Evolutionary conservation across 768 basidiomycete species (phyloP), one percentile per base, ranked within the genome.

Genomic region (Tubosaeta brunneosetosa): DNA sequence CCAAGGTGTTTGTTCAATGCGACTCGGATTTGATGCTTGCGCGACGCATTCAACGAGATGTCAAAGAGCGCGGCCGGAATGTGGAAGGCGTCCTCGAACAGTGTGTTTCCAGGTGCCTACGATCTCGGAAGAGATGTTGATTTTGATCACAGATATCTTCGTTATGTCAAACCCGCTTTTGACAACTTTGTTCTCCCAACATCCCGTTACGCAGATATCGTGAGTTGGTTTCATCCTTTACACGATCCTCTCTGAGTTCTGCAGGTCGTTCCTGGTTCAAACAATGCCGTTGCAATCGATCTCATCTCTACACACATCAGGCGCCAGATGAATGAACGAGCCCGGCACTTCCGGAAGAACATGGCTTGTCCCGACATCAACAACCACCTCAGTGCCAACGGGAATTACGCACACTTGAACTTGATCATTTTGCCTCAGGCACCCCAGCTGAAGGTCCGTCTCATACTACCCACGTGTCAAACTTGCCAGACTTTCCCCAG

Each of bases 21-120:
- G 94, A 98, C 66, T 87, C 94, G 8, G 97, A 99, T 67, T 73
- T 98, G 19, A 99, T 99, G 97, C 85, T 99, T 44, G 92, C 95
- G 1, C 83, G 97, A 52, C 83, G 97, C 36, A 87, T 99, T 49
- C 77, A 82, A 56, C 78, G 97, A 50, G 97, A 98, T 62, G 81
- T 91, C 16, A 80, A 83, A 61, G 94, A 99, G 67, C 81, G 97
- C 42, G 91, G 91, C 0, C 75, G 97, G 49, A 84, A 77, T 50
- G 86, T 97, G 0, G 83, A 85, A 4, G 94, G 95, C 2, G 81
- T 97, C 45, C 78, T 97, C 10, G 90, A 94, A 62, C 94, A 97
- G 87, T 91, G 59, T 55, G 80, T 66, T 59, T 44, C 32, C 22
- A 33, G 26, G 12, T 10, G 2, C 4, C 10, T 40, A 12, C 31